Base-by-base conservation (phyloP, 768 basidiomycete species). In the Mycena kentingensis region DNA sequence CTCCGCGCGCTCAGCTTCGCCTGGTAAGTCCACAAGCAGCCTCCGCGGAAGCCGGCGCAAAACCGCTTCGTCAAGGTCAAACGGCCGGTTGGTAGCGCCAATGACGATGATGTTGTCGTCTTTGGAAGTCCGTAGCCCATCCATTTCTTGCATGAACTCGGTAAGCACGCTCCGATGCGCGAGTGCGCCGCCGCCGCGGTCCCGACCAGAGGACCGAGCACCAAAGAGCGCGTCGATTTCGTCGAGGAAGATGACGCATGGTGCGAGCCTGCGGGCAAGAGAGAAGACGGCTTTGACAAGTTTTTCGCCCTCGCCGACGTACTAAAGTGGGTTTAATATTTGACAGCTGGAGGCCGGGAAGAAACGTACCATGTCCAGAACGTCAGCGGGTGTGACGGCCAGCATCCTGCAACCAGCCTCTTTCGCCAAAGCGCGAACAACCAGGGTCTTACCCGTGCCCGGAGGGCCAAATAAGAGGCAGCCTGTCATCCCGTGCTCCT, bases 91-190 rank as follows among this genome's bases (percentile, higher is more conserved):
- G 2, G 95, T 97, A 2, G 94, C 94, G 34, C 95, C 94, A 46
- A 98, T 93, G 43, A 98, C 86, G 50, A 96, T 87, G 51, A 97
- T 84, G 55, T 83, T 83, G 57, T 90, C 84, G 48, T 93, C 88
- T 57, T 79, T 80, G 25, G 84, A 86, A 8, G 88, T 81, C 65
- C 84, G 88, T 52, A 98, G 72, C 3, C 94, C 94, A 62, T 98
- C 94, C 93, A 98, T 96, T 67, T 96, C 93, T 65, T 91, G 90
- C 90, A 94, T 93, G 67, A 93, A 93, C 68, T 94, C 90, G 10
- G 91, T 93, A 65, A 91, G 88, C 46, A 95, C 83, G 38, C 91
- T 88, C 34, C 93, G 78, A 62, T 96, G 93, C 5, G 92, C 91
- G 62, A 88, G 79, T 12, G 83, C 84, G 49, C 92, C 85, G 10